Evolutionary conservation across 2,329 filamentous ascomycete genomes (phyloP), one percentile per base, ranked within the genome.

Genomic region (Penicillium sp.): DNA sequence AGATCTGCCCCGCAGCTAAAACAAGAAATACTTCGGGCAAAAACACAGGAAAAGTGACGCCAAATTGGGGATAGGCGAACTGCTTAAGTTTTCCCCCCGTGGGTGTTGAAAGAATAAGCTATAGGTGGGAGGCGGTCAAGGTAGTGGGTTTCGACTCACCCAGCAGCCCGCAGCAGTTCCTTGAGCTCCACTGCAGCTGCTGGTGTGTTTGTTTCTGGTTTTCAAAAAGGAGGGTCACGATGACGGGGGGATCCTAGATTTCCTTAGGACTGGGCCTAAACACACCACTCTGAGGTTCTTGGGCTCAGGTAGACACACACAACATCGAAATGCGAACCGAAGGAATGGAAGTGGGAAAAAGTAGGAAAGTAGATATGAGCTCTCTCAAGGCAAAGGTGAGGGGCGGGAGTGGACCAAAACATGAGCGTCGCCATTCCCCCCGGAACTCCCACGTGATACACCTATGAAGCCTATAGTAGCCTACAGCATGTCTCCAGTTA

Each of bases 331-430:
- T 32, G 33, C 19, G 10, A 38, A 43, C 10, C 15, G 13, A n/a
- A 32, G 21, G 32, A 31, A 35, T 29, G 7, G 12, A 37, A 28
- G 38, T 41, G 10, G 22, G 22, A 24, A 7, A 7, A 8, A 24
- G 22, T 24, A 32, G 12, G 42, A 31, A 24, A 12, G 26, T 35
- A 19, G 26, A 34, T n/a, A 26, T 40, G 47, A 48, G 45, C 48
- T 59, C 45, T 57, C 39, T 37, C 9, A 37, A 33, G 46, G 54
- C 44, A 45, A 50, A 39, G 55, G 48, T 46, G 56, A 52, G 55
- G 57, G 51, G 55, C 52, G 54, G 52, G 43, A 49, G 56, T 55
- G 56, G 55, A 56, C 52, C 57, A 59, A 59, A 60, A 57, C 57
- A 59, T 54, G 31, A 47, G 26, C 10, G 33, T 26, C 24, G 46